Base-by-base conservation (phyloP, 164 flowering plant genomes). In the Sextonia rubra region DNA sequence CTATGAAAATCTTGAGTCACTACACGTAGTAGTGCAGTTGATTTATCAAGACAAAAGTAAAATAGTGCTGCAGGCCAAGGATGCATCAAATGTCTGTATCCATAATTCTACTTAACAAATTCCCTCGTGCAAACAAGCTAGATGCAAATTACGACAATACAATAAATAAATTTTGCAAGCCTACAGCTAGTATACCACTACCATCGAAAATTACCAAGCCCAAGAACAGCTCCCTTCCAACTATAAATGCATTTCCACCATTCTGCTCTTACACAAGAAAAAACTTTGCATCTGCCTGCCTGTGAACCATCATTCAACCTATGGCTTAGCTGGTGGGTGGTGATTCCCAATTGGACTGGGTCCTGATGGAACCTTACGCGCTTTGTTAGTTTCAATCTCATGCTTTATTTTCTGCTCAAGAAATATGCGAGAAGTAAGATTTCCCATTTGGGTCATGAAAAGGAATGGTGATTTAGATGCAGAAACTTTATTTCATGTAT, bases 341-440 rank as follows among this genome's bases (percentile, higher is more conserved):
- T 80, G 85, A 75, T 88, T 84, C 63, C 88, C 92, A 29, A 80
- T 77, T 32, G 92, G 92, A 75, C 81, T 88, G 47, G 92, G 88
- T 44, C 83, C 87, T 9, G 92, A 88, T 73, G 88, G 90, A 3
- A 60, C 18, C 71, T 81, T 85, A 24, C 23, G 82, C 26, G 60
- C 71, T 80, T 74, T 82, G 69, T 77, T 77, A 69, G 20, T 78
- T 47, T 73, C 61, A 48, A 64, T 81, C 84, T 85, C 85, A 72
- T 83, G 86, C 74, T 9, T 30, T 20, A 24, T 66, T 25, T 70
- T 70, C 70, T 47, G 56, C 79, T 66, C 77, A 12, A 44, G 20
- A 48, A 55, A 71, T 24, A 25, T 44, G 22, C 48, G 30, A 78
- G 74, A 75, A 60, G 48, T 55, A 47, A 47, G 63, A 60, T 71